Percentiles rank a stretch among this genome's conserved stretches.
phyloP scores from a whole-genome alignment of 2,329 filamentous ascomycete genomes.

The Epichloe sp. region DNA sequence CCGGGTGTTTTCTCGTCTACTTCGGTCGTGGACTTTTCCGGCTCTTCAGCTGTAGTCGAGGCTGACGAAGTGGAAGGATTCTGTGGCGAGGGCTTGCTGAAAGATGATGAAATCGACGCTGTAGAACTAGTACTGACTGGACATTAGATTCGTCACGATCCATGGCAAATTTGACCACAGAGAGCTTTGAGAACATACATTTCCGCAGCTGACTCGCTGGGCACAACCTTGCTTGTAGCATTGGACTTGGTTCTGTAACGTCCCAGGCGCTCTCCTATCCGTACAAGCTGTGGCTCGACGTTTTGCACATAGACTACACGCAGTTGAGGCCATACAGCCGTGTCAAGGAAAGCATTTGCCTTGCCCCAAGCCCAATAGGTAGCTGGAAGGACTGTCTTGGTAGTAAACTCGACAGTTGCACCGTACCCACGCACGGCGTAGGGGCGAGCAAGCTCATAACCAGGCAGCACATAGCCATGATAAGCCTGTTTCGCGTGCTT shows the following conservation, averaged over 20 bases:
- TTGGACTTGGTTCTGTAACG: constrained; percentile 42
- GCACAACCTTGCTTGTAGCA: constrained; percentile 9
- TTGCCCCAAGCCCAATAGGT: constrained; percentile 58
- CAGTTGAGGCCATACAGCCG: constrained; percentile 68
- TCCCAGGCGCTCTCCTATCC: constrained; percentile 81
- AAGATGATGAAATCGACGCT: constrained; percentile 19
- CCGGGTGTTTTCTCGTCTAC: constrained; percentile 14
- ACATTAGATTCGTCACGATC: neutral
- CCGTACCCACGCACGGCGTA: constrained; percentile 59
- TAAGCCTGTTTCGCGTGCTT: constrained; percentile 55
- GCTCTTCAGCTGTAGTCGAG: constrained; percentile 11
- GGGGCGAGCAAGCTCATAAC: constrained; percentile 61
- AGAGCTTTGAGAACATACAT: neutral
- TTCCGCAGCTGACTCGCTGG: neutral
- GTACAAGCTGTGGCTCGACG: constrained; percentile 86
- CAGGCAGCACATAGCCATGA: constrained; percentile 59
- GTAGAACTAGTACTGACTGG: constrained; percentile 2
- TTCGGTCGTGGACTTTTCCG: constrained; percentile 13
- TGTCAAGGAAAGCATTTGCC: constrained; percentile 56
- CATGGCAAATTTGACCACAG: neutral
- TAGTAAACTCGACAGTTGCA: constrained; percentile 51
- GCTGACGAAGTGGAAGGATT: constrained; percentile 19
- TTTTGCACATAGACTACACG: constrained; percentile 76
- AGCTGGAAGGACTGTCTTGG: constrained; percentile 59
- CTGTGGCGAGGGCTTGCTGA: constrained; percentile 22